Base-by-base conservation (phyloP, 1,139 yeast genomes). In the Geotrichum carabidarum region DNA sequence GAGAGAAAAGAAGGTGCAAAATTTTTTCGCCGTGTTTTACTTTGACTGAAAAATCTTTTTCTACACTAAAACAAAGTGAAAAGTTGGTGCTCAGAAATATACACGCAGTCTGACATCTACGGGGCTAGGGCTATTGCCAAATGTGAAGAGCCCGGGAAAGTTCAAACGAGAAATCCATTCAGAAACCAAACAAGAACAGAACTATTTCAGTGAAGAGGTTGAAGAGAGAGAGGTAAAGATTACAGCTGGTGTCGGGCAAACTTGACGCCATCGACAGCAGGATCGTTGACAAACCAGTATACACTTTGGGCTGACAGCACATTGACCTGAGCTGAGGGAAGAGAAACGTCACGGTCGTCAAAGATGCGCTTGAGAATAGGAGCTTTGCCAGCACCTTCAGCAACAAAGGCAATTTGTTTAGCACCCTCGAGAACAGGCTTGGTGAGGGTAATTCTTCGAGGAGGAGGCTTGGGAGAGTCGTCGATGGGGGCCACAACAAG, bases 341-440 rank as follows among this genome's bases (percentile, higher is more conserved):
- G 77, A 22, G 72, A 63, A 14, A 35, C 38, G 35, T 56, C 54
- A 18, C 43, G 50, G 60, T 84, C 80, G 48, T 71, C 78, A 69
- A 91, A 88, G 52, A 90, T 83, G 60, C 84, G 78, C 65, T 80
- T 79, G 69, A 91, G 74, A 45, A 86, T 77, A 0, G 81, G 77
- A n/a, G 89, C 87, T 71, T 90, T 90, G 40, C 87, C 86, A 15
- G 84, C 84, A 56, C 97, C 96, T 68, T 88, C 93, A 15, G 96
- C 96, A 49, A 89, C 93, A 72, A 89, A 90, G 1, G 89, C 85
- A 63, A 90, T 80, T 48, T 79, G 68, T 17, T 72, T 67, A 17
- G 86, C 84, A 34, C 69, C 72, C 58, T 74, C 76, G 63, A 84
- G 76, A 3, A 81, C 81, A 4, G 86, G 86, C 70, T 82, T 79